phyloP scores from a whole-genome alignment of 768 basidiomycete species.

The Podaxis sp. region DNA sequence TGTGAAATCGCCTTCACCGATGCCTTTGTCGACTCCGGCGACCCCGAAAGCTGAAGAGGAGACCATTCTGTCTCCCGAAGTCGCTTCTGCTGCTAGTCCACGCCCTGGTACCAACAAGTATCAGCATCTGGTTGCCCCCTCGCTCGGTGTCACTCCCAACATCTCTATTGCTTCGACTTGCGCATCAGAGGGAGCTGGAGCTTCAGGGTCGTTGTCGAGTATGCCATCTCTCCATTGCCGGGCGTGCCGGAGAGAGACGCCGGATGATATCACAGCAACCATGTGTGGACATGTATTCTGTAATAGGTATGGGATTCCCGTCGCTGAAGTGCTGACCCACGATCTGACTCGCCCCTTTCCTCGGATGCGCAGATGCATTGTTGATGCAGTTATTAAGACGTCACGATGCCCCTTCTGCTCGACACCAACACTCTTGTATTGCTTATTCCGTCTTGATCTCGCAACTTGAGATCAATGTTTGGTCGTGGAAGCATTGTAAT shows the following conservation, averaged over 20 bases:
- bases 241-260: slow-evolving; percentile 46
- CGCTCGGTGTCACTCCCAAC: slow-evolving; percentile 11
- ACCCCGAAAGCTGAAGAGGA: slow-evolving; percentile 9
- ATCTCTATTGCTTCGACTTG: slow-evolving; percentile 8
- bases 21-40: neutral
- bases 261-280: slow-evolving; percentile 54
- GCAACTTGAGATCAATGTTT: slow-evolving; percentile 1
- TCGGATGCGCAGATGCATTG: slow-evolving; percentile 46
- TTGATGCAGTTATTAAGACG: slow-evolving; percentile 43
- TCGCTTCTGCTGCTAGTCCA: neutral
- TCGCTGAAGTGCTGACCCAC: neutral
- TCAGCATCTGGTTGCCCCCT: slow-evolving; percentile 1
- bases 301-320: slow-evolving; percentile 37
- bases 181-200: slow-evolving; percentile 9
- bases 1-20: slow-evolving; percentile 6
- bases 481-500: too few relatives aligned
- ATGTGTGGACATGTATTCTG: slow-evolving; percentile 69
- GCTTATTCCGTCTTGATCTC: slow-evolving; percentile 50
- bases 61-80: neutral
- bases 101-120: neutral
- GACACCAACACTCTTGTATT: slow-evolving; percentile 51
- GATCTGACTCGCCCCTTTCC: neutral
- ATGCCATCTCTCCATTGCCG: slow-evolving; percentile 45
- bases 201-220: slow-evolving; percentile 12
- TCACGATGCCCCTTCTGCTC: slow-evolving; percentile 54